These are phyloP conservation scores for Saccharomyces kudriavzevii DNA, from an alignment of 805 yeast species.

Conservation along the genomic window DNA sequence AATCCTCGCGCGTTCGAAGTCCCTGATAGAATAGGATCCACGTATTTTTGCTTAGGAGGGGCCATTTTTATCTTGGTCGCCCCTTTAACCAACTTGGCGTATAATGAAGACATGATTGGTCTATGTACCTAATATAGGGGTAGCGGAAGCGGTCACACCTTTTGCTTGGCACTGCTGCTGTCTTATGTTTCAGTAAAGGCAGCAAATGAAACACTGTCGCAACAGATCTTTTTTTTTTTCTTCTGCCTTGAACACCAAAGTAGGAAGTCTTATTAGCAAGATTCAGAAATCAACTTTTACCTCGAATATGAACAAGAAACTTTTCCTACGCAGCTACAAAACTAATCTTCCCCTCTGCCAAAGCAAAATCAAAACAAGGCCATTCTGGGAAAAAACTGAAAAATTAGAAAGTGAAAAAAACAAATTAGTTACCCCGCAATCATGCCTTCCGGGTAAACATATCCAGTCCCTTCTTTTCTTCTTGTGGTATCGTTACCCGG, in stretches of 20 bases:
- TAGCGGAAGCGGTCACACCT: neutral
- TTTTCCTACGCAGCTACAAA: neutral
- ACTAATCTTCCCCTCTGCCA: neutral
- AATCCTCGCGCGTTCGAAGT: slow-evolving; percentile 38
- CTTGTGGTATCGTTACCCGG: neutral
- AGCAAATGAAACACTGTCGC: neutral
- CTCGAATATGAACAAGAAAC: neutral
- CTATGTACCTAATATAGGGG: neutral
- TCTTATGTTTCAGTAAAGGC: neutral
- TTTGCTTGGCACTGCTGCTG: neutral
- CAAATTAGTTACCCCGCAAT: neutral
- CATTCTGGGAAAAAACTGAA: neutral
- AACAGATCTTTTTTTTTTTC: neutral
- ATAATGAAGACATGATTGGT: slow-evolving; percentile 24
- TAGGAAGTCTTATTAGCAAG: neutral
- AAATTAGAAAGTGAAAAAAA: neutral
- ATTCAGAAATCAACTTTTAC: neutral
- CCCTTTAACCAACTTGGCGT: slow-evolving; percentile 65
- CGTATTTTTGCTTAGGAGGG: slow-evolving; percentile 89
- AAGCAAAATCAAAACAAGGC: neutral
- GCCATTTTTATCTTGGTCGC: slow-evolving; percentile 77
- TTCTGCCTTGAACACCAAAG: neutral
- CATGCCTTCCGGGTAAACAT: neutral
- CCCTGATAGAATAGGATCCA: slow-evolving; percentile 71
- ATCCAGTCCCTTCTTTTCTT: neutral